A percentile compares a stretch with the other conserved stretches of the same genome.
phyloP scores from a whole-genome alignment of 139 green algal genomes.

The Chlamydomonas urium region DNA sequence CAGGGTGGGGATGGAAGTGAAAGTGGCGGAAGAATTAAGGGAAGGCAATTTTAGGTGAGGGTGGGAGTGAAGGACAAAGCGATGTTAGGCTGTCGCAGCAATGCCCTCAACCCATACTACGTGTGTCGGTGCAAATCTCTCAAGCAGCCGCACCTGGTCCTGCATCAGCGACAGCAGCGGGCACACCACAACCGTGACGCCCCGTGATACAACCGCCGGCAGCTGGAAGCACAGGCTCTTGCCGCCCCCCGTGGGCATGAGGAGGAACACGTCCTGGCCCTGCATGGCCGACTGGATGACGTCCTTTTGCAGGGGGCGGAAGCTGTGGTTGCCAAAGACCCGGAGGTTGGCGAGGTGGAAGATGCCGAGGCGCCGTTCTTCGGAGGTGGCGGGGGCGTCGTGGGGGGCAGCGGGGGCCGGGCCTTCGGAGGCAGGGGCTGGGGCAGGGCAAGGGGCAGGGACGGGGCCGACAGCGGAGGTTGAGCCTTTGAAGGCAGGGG shows the following conservation, averaged over 20 bases:
- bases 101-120: neutral
- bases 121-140: neutral
- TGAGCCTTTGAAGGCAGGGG: no score
- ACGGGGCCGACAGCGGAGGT: no score
- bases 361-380: neutral
- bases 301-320: constrained; percentile 9
- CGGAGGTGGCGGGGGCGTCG: neutral
- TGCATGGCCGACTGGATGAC: constrained; percentile 8
- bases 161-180: constrained; percentile 95
- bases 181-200: constrained; percentile 89
- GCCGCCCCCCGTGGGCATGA: constrained; percentile 92
- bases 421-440: no score
- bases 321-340: constrained; percentile 15
- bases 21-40: no score
- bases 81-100: no score
- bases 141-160: constrained; percentile 71
- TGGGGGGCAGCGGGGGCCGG: no score
- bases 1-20: no score
- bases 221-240: constrained; percentile 83
- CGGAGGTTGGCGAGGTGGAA: constrained; percentile 3
- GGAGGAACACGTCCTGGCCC: constrained; percentile 51
- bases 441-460: no score
- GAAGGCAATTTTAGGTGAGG: no score
- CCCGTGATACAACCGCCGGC: constrained; percentile 67
- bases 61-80: no score